Evolutionary conservation across 2,329 filamentous ascomycete genomes (phyloP), one percentile per base, ranked within the genome.

Genomic region (Penicillium sp.): DNA sequence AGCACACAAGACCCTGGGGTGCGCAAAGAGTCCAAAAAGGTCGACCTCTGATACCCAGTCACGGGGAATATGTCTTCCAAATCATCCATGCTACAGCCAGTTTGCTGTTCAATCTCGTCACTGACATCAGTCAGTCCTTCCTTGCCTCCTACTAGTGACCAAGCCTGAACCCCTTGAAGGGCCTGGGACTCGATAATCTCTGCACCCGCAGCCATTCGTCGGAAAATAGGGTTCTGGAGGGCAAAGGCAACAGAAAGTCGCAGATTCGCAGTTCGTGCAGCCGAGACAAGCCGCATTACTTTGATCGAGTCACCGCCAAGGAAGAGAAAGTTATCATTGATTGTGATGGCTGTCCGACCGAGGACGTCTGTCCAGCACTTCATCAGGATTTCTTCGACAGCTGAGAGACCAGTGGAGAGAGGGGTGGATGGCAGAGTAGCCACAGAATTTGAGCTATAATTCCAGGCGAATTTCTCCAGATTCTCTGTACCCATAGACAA

Each of bases 271-370:
- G 25, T 25, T 27, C 43, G 43, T n/a, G 43, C 43, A 11, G 43
- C 43, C 20, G 23, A 11, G 14, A 47, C 43, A 1, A 53, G 50
- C 6, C 22, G 20, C 9, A 47, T 47, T 1, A 43, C 50, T 15
- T 47, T 53, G 43, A 54, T 54, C 9, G 52, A 54, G 29, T 54
- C 46, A 14, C 52, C 52, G 15, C 52, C 52, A 5, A 54, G 18
- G 26, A 23, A 23, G 18, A 54, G 23, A 23, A 54, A 54, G 4
- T 42, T 37, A 11, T 49, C 52, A 18, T 45, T 8, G 6, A 45
- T 25, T 26, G 12, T 46, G 23, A 46, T 46, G 26, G 9, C 26
- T 9, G 26, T 27, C 26, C 26, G 26, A 18, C 43, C 43, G 15
- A 46, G 43, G 15, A 46, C 43, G 2, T 46, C 14, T 25, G 15